Base-by-base conservation (phyloP, 1,284 basidiomycete genomes). In the Athelia sp. region DNA sequence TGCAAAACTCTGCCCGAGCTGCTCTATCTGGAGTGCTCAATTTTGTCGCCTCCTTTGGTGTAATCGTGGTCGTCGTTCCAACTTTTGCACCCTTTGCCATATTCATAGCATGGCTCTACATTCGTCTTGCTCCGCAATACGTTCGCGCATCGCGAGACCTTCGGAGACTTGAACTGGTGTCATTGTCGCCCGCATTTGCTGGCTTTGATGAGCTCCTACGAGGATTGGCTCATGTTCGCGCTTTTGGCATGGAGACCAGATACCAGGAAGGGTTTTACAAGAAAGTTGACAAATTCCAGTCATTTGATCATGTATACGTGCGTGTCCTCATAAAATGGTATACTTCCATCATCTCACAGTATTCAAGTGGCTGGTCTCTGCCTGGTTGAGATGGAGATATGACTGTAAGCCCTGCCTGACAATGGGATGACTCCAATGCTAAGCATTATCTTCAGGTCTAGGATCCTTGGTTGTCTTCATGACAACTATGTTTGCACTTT, bases 121-220 rank as follows among this genome's bases (percentile, higher is more conserved):
- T 86, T 50, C 78, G 79, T 26, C 72, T 90, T 44, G 84, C 87
- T 0, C 79, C 87, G 1, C 70, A 79, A 1, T 90, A 87, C 59
- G 77, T 89, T 31, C 73, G 74, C 44, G 78, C 86, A 2, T 85
- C 83, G 14, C 72, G 89, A 54, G 87, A 89, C 60, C 71, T 91
- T 21, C 74, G 89, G 48, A 71, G 89, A 36, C 67, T 91, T 21
- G 88, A 92, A 62, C 81, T 80, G 2, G 70, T 82, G 24, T 81
- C 81, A 14, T 67, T 86, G 13, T 87, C 83, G 2, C 84, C 84
- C 2, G 78, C 84, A 0, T 86, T 87, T 59, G 78, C 84, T 15
- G 87, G 87, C 0, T 91, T 88, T 59, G 84, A 87, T 53, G 90
- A 94, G 61, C 71, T 92, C 13, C 71, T 93, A 34, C 77, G 76